phyloP scores from a whole-genome alignment of 352 stramenopile species.

The Globisporangium yorkense region DNA sequence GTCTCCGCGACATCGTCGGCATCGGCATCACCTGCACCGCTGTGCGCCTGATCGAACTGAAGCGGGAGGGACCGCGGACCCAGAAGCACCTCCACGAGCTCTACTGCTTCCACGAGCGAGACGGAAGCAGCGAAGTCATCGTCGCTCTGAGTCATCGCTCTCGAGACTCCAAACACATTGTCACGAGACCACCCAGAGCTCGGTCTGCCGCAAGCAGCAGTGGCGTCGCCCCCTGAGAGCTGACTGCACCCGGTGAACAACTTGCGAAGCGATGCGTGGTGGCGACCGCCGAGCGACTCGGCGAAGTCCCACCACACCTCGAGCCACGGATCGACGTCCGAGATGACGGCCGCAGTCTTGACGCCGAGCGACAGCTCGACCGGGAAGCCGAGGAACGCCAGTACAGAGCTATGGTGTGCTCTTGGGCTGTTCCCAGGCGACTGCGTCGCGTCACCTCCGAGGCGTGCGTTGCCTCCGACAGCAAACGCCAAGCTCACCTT shows the following conservation, averaged over 20 bases:
- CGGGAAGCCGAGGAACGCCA: conserved; percentile 6
- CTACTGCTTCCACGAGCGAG: not conserved
- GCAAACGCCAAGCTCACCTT: conserved; percentile 1
- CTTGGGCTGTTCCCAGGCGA: not conserved
- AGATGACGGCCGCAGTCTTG: not conserved
- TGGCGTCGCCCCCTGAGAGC: not conserved
- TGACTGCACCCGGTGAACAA: not conserved
- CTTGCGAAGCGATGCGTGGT: conserved; percentile 3
- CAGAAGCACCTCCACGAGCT: not conserved
- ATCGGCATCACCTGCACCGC: not conserved
- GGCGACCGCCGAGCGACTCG: conserved; percentile 3
- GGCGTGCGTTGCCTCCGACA: not conserved
- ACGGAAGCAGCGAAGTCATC: not conserved
- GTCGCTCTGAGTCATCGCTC: not conserved
- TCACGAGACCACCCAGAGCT: not conserved
- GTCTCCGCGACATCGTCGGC: not conserved
- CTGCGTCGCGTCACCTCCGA: not conserved
- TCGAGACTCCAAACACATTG: not conserved
- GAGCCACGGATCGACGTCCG: conserved; percentile 10
- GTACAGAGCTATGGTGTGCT: not conserved
- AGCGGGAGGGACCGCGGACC: not conserved
- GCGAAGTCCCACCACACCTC: conserved; percentile 7
- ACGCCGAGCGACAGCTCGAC: not conserved
- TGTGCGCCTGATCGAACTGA: not conserved
- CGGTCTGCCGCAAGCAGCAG: not conserved